Percentiles rank a stretch among this genome's conserved stretches.
Conservation (phyloP, 2,329 filamentous ascomycete genomes). For the Stylonectria norvegica region DNA sequence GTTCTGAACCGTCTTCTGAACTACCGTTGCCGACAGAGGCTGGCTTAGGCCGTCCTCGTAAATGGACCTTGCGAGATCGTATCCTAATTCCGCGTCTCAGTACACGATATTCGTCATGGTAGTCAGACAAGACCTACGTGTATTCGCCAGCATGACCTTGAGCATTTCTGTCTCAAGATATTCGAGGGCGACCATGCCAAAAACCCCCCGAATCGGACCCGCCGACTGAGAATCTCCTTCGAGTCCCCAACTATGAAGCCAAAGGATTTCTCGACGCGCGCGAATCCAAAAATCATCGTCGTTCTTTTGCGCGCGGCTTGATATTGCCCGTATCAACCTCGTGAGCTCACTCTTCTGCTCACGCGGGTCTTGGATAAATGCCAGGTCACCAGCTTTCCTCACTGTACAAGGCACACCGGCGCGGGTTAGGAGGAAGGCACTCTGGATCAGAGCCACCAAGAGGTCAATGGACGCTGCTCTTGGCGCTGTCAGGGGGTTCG, state of each 20-base stretch:
- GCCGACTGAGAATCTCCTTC: conserved; percentile 29
- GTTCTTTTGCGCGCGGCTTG: conserved; percentile 48
- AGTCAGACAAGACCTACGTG: conserved; percentile 46
- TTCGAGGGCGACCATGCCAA: conserved; percentile 57
- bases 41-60: conserved; percentile 51
- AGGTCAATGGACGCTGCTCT: conserved; percentile 53
- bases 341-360: conserved; percentile 62
- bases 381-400: conserved; percentile 58
- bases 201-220: conserved; percentile 56
- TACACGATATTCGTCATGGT: conserved; percentile 1
- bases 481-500: conserved; percentile 65
- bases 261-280: conserved; percentile 63
- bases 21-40: conserved; percentile 46
- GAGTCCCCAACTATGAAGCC: conserved; percentile 70
- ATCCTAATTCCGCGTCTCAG: conserved; percentile 43
- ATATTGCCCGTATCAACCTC: conserved; percentile 55
- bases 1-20: conserved; percentile 60
- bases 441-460: conserved; percentile 60
- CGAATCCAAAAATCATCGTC: conserved; percentile 63
- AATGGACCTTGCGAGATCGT: conserved; percentile 59
- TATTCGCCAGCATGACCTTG: conserved; percentile 61
- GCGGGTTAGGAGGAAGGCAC: conserved; percentile 54
- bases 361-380: conserved; percentile 57
- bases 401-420: conserved; percentile 50
- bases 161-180: conserved; percentile 69